Evolutionary conservation across 83 land plant genomes (phyloP).

Genomic region (Picea engelmannii): DNA sequence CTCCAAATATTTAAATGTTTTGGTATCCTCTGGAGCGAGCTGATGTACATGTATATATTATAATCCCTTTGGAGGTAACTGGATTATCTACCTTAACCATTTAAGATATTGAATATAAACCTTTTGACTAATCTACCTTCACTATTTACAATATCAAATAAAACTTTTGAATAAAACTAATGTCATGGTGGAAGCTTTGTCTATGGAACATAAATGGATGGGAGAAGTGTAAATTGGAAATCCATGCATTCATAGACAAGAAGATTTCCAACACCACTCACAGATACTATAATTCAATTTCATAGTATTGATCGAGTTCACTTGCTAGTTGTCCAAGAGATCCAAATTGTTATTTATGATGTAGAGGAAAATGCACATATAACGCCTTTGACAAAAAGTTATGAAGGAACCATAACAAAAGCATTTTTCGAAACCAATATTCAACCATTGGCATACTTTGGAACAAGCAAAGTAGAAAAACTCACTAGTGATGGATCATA

Average conservation of each 20-base stretch:
- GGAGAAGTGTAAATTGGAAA: slow-evolving; percentile 52
- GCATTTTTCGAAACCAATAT: too few species aligned
- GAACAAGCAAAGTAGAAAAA: too few species aligned
- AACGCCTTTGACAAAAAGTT: too few species aligned
- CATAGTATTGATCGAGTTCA: slow-evolving; percentile 67
- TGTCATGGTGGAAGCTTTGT: slow-evolving; percentile 53
- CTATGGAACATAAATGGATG: slow-evolving; percentile 79
- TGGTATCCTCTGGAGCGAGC: slow-evolving; percentile 94
- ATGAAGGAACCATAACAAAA: too few species aligned
- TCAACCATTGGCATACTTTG: too few species aligned
- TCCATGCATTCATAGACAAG: slow-evolving; percentile 55
- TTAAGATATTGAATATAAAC: too few species aligned
- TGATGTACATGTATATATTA: slow-evolving; percentile 70
- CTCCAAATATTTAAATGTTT: slow-evolving; percentile 69
- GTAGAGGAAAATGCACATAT: not conserved
- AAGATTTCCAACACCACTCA: slow-evolving; percentile 31
- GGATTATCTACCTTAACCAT: too few species aligned
- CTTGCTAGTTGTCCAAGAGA: slow-evolving; percentile 73
- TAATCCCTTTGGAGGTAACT: too few species aligned
- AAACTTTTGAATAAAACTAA: not conserved
- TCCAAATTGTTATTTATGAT: slow-evolving; percentile 73
- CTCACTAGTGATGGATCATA: too few species aligned
- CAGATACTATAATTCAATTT: slow-evolving; percentile 69
- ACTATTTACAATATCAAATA: too few species aligned
- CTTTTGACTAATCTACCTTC: too few species aligned